Percentiles rank a stretch among this genome's conserved stretches.
phyloP scores from a whole-genome alignment of 148 eudicot species.

The Silene latifolia region DNA sequence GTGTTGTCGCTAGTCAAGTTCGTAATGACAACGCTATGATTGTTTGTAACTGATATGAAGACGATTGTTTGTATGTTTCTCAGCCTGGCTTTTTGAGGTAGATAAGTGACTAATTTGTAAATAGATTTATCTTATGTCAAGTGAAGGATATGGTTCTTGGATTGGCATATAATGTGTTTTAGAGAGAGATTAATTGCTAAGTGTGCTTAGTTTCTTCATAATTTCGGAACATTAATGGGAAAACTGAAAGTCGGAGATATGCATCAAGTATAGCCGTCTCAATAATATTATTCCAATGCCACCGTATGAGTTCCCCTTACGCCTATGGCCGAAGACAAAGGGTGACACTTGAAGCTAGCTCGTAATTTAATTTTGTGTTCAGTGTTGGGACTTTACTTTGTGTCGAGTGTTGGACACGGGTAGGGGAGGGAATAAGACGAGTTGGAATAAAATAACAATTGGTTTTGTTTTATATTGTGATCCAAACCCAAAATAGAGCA shows the following conservation, averaged over 20 bases:
- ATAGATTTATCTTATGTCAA: not conserved
- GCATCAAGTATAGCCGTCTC: too few species aligned
- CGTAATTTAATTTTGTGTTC: too few species aligned
- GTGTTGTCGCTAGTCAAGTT: not conserved
- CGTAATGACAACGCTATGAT: constrained; percentile 14
- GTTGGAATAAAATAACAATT: too few species aligned
- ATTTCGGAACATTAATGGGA: too few species aligned
- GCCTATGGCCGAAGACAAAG: too few species aligned
- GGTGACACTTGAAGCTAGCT: too few species aligned
- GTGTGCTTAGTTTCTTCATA: not conserved
- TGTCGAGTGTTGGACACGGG: too few species aligned
- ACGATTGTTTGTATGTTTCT: not conserved
- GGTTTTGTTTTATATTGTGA: not conserved
- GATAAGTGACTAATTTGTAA: not conserved
- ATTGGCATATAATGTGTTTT: not conserved
- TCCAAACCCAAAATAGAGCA: constrained; percentile 14
- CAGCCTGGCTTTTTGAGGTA: not conserved
- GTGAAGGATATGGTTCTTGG: not conserved
- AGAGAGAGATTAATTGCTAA: not conserved
- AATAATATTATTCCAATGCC: too few species aligned
- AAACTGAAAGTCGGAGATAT: too few species aligned
- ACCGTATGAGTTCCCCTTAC: too few species aligned
- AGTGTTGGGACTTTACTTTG: too few species aligned
- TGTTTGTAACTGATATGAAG: constrained; percentile 14
- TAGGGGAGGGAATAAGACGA: too few species aligned